Evolutionary conservation across 2,329 filamentous ascomycete species (phyloP), one percentile per base, ranked within the genome.

Genomic region (Aspergillus alliaceus): DNA sequence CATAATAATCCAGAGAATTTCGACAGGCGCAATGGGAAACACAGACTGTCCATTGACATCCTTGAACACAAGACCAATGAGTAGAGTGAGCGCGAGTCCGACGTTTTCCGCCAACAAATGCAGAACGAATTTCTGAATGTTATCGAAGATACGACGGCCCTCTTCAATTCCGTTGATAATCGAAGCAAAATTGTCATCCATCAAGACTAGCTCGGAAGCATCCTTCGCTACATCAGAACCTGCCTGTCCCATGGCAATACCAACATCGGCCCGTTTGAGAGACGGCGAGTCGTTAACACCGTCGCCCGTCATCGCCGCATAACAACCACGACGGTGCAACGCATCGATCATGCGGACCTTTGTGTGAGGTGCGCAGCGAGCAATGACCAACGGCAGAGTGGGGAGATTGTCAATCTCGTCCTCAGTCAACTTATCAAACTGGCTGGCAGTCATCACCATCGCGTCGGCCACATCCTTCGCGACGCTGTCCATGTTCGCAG

Each of bases 1-100:
- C 89, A 96, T 93, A 75, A 96, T 96, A 72, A 96, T 91, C 91
- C 91, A 96, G 58, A 96, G 84, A 61, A 96, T 93, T 66, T 96
- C 88, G 11, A 96, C 86, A 0, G 92, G 91, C 0, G 90, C 86
- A 44, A 96, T 84, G 4, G 91, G 92, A 73, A 96, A 96, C 9
- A 96, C 91, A 0, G 91, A 95, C 59, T 90, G 82, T 8, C 84
- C 82, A 9, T 80, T 78, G 2, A 75, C 64, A 69, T 96, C 92
- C 67, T 91, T 89, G 78, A 96, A 96, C 0, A 82, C 89, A 4
- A 96, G 84, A 53, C 92, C 92, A 37, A 91, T 87, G 25, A 96
- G 85, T 15, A 96, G 80, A 1, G 91, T 87, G 60, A 90, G 87
- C 7, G 93, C 92, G 70, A 96, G 89, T 32, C 90, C 91, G 42